Evolutionary conservation across 1,284 basidiomycete genomes (phyloP).

Genomic region (Microbotryum intermedium): DNA sequence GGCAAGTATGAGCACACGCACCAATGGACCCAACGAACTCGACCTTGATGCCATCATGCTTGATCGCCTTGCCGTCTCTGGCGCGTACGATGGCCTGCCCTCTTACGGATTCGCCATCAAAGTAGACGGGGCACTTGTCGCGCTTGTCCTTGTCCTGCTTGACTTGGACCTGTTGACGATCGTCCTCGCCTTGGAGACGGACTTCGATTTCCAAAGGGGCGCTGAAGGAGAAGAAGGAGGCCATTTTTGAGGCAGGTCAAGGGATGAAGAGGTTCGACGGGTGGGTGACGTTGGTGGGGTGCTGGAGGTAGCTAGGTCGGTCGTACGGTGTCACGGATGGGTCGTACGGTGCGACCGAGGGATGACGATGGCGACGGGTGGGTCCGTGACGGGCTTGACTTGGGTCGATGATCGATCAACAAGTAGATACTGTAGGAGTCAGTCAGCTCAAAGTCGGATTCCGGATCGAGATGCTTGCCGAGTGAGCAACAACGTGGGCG

Average conservation of each 20-base stretch:
- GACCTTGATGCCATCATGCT: conserved; percentile 95
- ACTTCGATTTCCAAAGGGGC: conserved; percentile 87
- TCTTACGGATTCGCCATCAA: conserved; percentile 81
- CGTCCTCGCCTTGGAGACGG: conserved; percentile 75
- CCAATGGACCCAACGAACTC: conserved; percentile 96
- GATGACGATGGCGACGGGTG: too few species aligned
- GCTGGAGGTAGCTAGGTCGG: too few species aligned
- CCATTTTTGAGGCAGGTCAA: conserved; percentile 2
- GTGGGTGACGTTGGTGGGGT: too few species aligned
- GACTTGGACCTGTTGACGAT: conserved; percentile 61
- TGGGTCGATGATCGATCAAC: too few species aligned
- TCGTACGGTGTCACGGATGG: too few species aligned
- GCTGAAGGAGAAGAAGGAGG: conserved; percentile 59
- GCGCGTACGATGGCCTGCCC: conserved; percentile 86
- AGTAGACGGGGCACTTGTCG: conserved; percentile 82
- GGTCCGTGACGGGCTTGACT: too few species aligned
- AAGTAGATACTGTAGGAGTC: too few species aligned
- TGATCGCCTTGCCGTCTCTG: conserved; percentile 87
- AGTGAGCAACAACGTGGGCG: too few species aligned
- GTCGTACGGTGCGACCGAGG: too few species aligned
- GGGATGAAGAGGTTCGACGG: neutral
- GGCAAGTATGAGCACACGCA: conserved; percentile 40
- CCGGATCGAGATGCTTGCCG: too few species aligned
- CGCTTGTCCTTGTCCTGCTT: conserved; percentile 46
- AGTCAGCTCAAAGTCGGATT: too few species aligned